Base-by-base conservation (phyloP, 1,284 basidiomycete genomes). In the Malassezia slooffiae region DNA sequence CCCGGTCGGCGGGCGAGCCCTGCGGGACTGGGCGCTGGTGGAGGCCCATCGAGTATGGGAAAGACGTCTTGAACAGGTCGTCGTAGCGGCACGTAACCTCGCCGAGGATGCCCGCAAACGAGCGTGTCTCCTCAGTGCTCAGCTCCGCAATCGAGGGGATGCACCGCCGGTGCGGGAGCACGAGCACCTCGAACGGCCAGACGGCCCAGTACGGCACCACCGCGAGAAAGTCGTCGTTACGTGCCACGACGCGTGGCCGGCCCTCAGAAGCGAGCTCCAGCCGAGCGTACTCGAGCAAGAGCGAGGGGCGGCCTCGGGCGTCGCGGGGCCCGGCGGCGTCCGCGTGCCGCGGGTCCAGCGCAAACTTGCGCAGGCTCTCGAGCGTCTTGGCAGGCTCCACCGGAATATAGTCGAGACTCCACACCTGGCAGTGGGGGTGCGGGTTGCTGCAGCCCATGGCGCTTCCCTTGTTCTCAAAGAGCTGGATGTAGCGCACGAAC, bases 401-500 rank as follows among this genome's bases (percentile, higher is more conserved):
- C 1, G 66, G 66, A 7, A 69, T 47, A 36, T 62, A 62, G 36
- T 63, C 64, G 12, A 69, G 38, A 22, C 82, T 83, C 86, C 88
- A 91, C 12, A 83, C 79, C 72, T 95, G 90, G 11, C 88, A 86
- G 68, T 95, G 90, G 0, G 90, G 88, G 64, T 95, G 90, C 16
- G 89, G 87, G 62, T 93, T 95, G 9, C 84, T 88, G 64, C 87
- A 91, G 7, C 90, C 90, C 90, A 95, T 93, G 73, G 89, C 88
- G 2, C 81, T 73, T 5, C 89, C 90, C 71, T 91, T 91, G 72
- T 93, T 95, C 82, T 93, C 72, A 38, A 74, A 74, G 43, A 70
- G 64, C 48, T 70, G 67, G 19, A 70, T 57, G 40, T 70, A 70
- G 38, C 50, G 43, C 29, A 70, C 56, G 29, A 63, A 67, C 1